Evolutionary conservation across 1,284 basidiomycete species (phyloP).

Genomic region (Fistulina hepatica): DNA sequence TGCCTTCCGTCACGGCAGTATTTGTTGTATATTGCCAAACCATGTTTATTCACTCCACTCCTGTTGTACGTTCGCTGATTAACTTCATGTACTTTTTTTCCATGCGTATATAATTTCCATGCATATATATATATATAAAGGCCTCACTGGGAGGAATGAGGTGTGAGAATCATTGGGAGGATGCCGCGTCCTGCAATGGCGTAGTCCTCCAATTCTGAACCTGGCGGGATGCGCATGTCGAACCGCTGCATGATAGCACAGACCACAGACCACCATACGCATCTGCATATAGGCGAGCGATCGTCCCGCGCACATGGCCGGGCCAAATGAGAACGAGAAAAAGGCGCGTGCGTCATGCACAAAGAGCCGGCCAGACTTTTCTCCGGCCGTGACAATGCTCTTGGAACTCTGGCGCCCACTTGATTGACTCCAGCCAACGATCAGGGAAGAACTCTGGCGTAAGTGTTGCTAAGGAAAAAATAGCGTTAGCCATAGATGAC

Average conservation of each 20-base stretch:
- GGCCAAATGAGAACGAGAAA: conserved; percentile 13
- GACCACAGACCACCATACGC: conserved; percentile 11
- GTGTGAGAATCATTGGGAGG: not conserved
- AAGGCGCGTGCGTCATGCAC: conserved; percentile 12
- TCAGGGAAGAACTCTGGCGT: conserved; percentile 31
- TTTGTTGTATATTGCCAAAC: too few species aligned
- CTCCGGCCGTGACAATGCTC: conserved; percentile 2
- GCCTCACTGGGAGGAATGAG: too few species aligned
- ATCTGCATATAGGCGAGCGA: conserved; percentile 12
- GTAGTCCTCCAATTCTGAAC: not conserved
- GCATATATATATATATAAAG: too few species aligned
- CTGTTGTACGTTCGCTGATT: too few species aligned
- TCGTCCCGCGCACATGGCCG: conserved; percentile 13
- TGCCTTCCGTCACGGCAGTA: too few species aligned
- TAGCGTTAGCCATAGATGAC: conserved; percentile 13
- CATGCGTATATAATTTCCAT: too few species aligned
- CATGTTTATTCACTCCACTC: too few species aligned
- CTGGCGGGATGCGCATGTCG: not conserved
- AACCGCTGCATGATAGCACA: conserved; percentile 6
- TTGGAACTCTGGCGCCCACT: not conserved
- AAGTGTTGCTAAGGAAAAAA: conserved; percentile 22
- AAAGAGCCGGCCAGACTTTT: conserved; percentile 1
- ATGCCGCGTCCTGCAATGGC: not conserved
- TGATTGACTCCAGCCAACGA: conserved; percentile 25
- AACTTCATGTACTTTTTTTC: too few species aligned